Evolutionary conservation across 2,329 filamentous ascomycete genomes (phyloP), one percentile per base, ranked within the genome.

Genomic region (Nigrospora osmanthi): DNA sequence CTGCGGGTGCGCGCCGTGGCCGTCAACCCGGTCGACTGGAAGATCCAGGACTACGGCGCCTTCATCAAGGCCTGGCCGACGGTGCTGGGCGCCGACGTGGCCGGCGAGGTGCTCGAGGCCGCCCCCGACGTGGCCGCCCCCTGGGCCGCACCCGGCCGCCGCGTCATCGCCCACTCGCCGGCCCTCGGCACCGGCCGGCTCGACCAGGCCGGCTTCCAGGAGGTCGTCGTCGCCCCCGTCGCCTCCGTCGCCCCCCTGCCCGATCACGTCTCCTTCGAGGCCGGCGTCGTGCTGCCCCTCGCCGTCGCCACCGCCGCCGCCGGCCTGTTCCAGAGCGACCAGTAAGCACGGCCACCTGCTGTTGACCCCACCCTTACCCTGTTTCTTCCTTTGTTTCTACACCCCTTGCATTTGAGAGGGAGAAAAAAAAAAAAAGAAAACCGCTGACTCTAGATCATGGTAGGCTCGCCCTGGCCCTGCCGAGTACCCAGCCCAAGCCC

Each of bases 11-110:
- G 41, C 31, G 56, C 58, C 3, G 56, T 60, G 1, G 62, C 62
- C 13, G 57, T 65, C 39, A 65, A 65, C 62, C 47, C 56, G 44
- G 44, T 63, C 6, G 63, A 66, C 51, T 63, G 61, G 56, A 66
- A 66, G 47, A 52, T 63, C 6, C 60, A 62, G 23, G 54, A 57
- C 47, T 49, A 54, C 17, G 52, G 55, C 2, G 15, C 49, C 12
- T 55, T 61, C 37, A 43, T 57, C 37, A 40, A 44, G 3, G 38
- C 52, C 5, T 51, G 36, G 37, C 52, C 52, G 10, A 39, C 44
- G n/a, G 35, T 54, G 11, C 47, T 60, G 10, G 56, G 58, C 5
- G 53, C 49, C 11, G 54, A 60, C 38, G 53, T 52, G 9, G 53
- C 58, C 16, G 52, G 52, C 39, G 41, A 47, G 40, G 46, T 54